Evolutionary conservation across 768 basidiomycete genomes (phyloP).

Genomic region (Gloeostereum incarnatum): DNA sequence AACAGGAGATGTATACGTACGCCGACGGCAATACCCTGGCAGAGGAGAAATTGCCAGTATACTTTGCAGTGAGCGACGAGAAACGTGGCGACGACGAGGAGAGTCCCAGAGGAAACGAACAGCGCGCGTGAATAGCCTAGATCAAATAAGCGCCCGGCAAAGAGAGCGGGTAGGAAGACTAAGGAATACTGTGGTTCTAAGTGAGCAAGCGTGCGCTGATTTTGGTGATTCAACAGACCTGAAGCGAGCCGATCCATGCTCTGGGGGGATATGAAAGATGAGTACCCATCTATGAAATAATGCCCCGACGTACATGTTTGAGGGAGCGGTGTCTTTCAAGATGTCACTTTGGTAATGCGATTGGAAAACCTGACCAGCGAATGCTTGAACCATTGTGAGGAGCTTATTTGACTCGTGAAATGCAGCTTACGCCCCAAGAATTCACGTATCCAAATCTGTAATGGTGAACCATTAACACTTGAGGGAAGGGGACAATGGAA

Average conservation of each 20-base stretch:
- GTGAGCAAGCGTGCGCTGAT: not conserved
- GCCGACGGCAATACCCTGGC: constrained; percentile 61
- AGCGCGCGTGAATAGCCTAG: constrained; percentile 54
- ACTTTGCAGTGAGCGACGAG: constrained; percentile 60
- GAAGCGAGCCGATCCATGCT: constrained; percentile 75
- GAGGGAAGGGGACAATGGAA: constrained; percentile 4
- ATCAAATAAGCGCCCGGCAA: constrained; percentile 67
- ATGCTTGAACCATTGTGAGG: not conserved
- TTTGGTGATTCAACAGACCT: constrained; percentile 26
- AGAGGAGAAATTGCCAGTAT: constrained; percentile 76
- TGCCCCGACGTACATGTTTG: constrained; percentile 43
- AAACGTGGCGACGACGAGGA: constrained; percentile 49
- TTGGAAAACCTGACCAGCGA: constrained; percentile 51
- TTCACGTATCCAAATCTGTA: constrained; percentile 59
- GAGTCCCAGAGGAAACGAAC: constrained; percentile 32
- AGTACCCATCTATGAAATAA: not conserved
- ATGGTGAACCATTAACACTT: constrained; percentile 3
- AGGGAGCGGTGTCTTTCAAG: constrained; percentile 40
- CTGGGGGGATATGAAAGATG: constrained; percentile 20
- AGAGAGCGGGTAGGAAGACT: constrained; percentile 50
- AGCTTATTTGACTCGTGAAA: not conserved
- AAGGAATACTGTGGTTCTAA: constrained; percentile 41
- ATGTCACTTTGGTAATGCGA: constrained; percentile 53
- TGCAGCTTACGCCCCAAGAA: constrained; percentile 56
- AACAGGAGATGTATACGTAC: constrained; percentile 23